phyloP scores from a whole-genome alignment of 306 rosid genomes.

The Lotus japonicus region DNA sequence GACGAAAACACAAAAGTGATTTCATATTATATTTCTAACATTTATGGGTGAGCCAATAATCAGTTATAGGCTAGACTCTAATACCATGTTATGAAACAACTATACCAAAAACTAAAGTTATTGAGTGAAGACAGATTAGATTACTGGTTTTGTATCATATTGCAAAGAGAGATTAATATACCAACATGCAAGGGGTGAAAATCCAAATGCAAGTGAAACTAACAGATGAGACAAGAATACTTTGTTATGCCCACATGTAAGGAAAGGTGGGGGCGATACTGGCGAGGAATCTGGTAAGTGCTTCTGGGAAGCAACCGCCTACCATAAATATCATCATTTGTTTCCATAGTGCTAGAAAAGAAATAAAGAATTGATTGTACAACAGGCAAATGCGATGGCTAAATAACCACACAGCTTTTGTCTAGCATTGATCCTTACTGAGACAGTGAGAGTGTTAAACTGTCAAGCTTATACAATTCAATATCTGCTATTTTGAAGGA shows the following conservation, averaged over 20 bases:
- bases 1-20: too few relatives aligned
- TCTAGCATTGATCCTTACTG: not conserved
- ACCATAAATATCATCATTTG: conserved; percentile 1
- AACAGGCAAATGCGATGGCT: not conserved
- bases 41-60: too few relatives aligned
- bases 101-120: too few relatives aligned
- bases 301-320: not conserved
- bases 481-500: not conserved
- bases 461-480: conserved; percentile 11
- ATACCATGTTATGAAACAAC: too few relatives aligned
- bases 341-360: not conserved
- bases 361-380: not conserved
- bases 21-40: too few relatives aligned
- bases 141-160: too few relatives aligned
- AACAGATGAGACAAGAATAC: not conserved
- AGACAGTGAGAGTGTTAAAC: not conserved
- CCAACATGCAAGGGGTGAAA: not conserved
- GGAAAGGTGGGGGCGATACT: not conserved
- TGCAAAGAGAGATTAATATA: not conserved
- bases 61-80: too few relatives aligned
- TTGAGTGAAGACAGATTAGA: too few relatives aligned
- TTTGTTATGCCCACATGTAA: not conserved
- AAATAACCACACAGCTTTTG: conserved; percentile 8
- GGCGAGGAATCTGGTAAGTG: not conserved
- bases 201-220: not conserved